These are phyloP conservation scores for Clonostachys rhizophaga DNA, from an alignment of 2,329 filamentous ascomycete species.

Conservation along the genomic window DNA sequence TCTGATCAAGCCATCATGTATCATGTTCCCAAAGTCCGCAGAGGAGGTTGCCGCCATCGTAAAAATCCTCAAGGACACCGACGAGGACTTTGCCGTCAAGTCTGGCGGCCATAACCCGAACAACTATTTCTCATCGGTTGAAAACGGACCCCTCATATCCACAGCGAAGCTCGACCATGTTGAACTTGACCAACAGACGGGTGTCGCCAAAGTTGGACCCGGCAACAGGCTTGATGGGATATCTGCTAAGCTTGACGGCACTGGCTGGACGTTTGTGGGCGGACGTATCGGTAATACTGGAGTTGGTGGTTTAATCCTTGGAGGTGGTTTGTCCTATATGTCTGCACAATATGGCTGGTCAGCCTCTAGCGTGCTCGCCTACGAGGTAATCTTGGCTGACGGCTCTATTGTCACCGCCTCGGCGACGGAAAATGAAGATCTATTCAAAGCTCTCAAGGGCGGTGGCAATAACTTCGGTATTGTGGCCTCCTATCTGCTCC, in stretches of 20 bases:
- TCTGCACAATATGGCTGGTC: conserved; percentile 12
- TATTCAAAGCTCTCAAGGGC: conserved; percentile 7
- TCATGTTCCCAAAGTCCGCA: conserved; percentile 37
- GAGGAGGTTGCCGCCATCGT: conserved; percentile 48
- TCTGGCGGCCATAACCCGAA: conserved; percentile 55
- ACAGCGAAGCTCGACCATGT: conserved; percentile 36
- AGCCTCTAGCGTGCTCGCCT: conserved; percentile 17
- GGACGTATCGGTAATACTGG: conserved; percentile 6
- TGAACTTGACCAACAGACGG: conserved; percentile 24
- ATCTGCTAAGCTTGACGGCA: conserved; percentile 27
- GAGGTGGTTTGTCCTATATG: conserved; percentile 15
- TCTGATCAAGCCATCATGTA: conserved; percentile 22
- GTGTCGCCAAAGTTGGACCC: conserved; percentile 37
- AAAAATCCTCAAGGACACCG: conserved; percentile 33
- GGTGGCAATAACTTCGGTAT: conserved; percentile 9
- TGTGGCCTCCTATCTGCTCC: conserved; percentile 28
- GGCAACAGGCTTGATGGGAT: conserved; percentile 38
- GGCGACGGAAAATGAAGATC: conserved; percentile 1
- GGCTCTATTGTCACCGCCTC: conserved; percentile 5
- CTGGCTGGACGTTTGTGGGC: conserved; percentile 12
- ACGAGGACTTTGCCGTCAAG: conserved; percentile 45
- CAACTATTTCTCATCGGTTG: conserved; percentile 43
- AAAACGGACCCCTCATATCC: conserved; percentile 43
- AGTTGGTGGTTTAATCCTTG: conserved; percentile 14
- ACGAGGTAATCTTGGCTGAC: conserved; percentile 5